Percentiles rank a stretch among this genome's conserved stretches.
Evolutionary conservation across 192 early-diverging fungal genomes (phyloP).

Genomic region (Entophlyctis luteolus): DNA sequence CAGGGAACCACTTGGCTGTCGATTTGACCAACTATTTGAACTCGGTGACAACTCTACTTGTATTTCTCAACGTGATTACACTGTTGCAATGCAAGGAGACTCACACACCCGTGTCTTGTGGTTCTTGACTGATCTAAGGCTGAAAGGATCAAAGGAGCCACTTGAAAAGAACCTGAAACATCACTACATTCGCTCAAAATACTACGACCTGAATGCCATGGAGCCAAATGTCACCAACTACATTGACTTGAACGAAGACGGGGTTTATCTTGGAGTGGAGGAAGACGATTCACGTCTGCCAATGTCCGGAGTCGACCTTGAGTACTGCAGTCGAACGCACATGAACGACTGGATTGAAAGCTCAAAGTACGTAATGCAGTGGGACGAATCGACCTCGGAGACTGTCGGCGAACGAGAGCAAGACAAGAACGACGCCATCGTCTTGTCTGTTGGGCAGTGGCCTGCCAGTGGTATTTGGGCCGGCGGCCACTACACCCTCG

Average conservation of each 20-base stretch:
- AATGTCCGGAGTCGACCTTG: no score
- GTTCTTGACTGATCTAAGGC: not conserved
- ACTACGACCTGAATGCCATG: no score
- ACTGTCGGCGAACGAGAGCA: no score
- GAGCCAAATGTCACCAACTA: not conserved
- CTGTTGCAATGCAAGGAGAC: slow-evolving; percentile 5
- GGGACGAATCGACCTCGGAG: no score
- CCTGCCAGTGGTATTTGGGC: not conserved
- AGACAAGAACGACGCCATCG: not conserved
- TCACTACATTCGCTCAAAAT: not conserved
- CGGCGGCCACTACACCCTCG: slow-evolving; percentile 2
- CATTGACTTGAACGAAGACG: not conserved
- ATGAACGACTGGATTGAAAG: no score
- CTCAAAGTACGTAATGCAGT: no score
- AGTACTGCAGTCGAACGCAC: no score
- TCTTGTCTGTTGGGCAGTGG: slow-evolving; percentile 9
- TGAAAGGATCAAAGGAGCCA: not conserved
- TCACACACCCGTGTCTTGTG: slow-evolving; percentile 12
- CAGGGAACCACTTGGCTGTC: slow-evolving; percentile 15
- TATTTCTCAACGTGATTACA: not conserved
- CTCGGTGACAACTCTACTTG: not conserved
- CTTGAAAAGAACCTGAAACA: not conserved
- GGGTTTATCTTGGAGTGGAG: no score
- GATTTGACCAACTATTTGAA: slow-evolving; percentile 21
- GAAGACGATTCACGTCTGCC: no score